phyloP scores from a whole-genome alignment of 352 stramenopile species.

The Globisporangium nagaii region DNA sequence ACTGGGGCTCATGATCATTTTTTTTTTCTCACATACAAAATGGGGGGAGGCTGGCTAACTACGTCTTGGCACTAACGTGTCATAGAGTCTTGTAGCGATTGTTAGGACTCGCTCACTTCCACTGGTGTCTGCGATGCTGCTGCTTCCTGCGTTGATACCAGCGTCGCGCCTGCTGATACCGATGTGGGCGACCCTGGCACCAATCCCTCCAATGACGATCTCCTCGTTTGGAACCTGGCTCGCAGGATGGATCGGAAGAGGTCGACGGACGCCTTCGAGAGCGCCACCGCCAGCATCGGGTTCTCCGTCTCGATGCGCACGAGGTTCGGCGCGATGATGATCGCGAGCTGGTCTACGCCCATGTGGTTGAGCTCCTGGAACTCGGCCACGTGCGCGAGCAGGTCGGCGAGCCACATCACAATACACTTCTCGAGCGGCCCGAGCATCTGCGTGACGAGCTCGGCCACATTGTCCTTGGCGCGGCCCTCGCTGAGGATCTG shows the following conservation, averaged over 20 bases:
- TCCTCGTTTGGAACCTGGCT: slow-evolving; percentile 29
- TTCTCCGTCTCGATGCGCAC: slow-evolving; percentile 83
- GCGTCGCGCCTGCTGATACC: neutral
- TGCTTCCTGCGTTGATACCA: slow-evolving; percentile 4
- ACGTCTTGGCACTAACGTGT: no score
- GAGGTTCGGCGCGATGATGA: slow-evolving; percentile 87
- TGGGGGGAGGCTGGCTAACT: no score
- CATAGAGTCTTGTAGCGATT: no score
- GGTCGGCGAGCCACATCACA: slow-evolving; percentile 79
- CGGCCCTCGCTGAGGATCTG: slow-evolving; percentile 20
- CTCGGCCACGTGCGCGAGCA: slow-evolving; percentile 65
- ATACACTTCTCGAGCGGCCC: slow-evolving; percentile 50
- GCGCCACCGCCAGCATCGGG: slow-evolving; percentile 76
- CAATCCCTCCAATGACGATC: no score
- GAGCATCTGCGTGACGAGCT: slow-evolving; percentile 43
- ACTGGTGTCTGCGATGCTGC: no score
- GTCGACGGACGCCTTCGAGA: slow-evolving; percentile 84
- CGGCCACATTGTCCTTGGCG: slow-evolving; percentile 19
- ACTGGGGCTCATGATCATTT: no score
- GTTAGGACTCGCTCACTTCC: no score
- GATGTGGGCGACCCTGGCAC: no score
- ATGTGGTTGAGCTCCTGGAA: slow-evolving; percentile 82
- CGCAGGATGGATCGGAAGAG: slow-evolving; percentile 57
- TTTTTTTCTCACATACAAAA: no score
- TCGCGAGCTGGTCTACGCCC: slow-evolving; percentile 86